Conservation (phyloP, 1,284 basidiomycete species). For the Lignosus rhinocerotis region DNA sequence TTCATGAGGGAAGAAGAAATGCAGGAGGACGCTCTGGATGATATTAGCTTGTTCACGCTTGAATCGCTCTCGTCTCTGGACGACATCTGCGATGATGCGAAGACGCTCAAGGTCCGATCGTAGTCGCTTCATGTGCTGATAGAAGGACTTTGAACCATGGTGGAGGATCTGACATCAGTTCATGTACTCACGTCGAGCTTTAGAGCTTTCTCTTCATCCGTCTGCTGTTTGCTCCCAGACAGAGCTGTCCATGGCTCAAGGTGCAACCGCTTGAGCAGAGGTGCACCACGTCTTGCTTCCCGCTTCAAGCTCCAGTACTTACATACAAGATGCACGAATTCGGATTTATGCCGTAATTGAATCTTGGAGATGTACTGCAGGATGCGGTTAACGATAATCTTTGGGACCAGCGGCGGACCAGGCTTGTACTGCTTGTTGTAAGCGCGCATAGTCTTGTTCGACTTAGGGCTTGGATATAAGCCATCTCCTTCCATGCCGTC, state of each 20-base stretch:
- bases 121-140: slow-evolving; percentile 71
- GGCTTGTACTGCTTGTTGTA: slow-evolving; percentile 81
- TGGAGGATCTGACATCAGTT: too few relatives aligned
- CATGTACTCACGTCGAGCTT: slow-evolving; percentile 72
- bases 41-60: slow-evolving; percentile 78
- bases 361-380: slow-evolving; percentile 78
- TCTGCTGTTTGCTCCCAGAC: slow-evolving; percentile 63
- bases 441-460: slow-evolving; percentile 74
- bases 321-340: slow-evolving; percentile 80
- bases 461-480: slow-evolving; percentile 37
- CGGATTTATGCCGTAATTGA: slow-evolving; percentile 72
- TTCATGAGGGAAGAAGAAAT: slow-evolving; percentile 70
- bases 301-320: slow-evolving; percentile 98
- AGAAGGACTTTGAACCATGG: neutral
- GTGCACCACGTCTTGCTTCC: slow-evolving; percentile 91
- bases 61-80: slow-evolving; percentile 80
- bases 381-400: slow-evolving; percentile 75
- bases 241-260: slow-evolving; percentile 97
- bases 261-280: slow-evolving; percentile 90
- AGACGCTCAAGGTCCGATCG: slow-evolving; percentile 80
- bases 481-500: slow-evolving; percentile 39
- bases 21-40: slow-evolving; percentile 68
- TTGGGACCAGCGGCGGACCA: slow-evolving; percentile 76
- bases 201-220: slow-evolving; percentile 81
- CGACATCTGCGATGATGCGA: slow-evolving; percentile 69